Evolutionary conservation across 2,329 filamentous ascomycete genomes (phyloP).

Genomic region (Hansfordia pulvinata): DNA sequence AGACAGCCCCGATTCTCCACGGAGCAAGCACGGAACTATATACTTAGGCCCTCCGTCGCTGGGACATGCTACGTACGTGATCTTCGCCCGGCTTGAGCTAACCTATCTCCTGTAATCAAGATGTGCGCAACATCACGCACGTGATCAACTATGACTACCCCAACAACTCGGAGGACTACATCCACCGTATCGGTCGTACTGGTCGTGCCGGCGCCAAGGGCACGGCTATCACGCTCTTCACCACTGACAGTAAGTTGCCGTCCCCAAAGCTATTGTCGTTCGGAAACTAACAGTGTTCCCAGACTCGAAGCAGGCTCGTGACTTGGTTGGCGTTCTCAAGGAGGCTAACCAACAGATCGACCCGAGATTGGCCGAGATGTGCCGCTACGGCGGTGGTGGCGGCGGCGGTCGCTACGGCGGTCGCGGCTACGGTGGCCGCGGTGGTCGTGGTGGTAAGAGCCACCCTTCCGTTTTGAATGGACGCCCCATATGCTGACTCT

Average conservation of each 20-base stretch:
- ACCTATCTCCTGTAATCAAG: conserved; percentile 60
- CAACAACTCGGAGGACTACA: conserved; percentile 98
- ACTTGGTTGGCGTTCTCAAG: conserved; percentile 81
- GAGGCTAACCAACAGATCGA: conserved; percentile 99
- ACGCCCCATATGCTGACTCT: conserved; percentile 3
- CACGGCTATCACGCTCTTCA: conserved; percentile 97
- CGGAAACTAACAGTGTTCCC: conserved; percentile 19
- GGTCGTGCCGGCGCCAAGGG: conserved; percentile 88
- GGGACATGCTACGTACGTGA: conserved; percentile 50
- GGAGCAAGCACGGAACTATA: conserved; percentile 39
- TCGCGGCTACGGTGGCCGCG: conserved; percentile 49
- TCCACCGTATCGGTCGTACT: conserved; percentile 92
- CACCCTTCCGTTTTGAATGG: not conserved
- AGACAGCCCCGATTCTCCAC: conserved; percentile 45
- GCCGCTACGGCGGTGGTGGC: conserved; percentile 76
- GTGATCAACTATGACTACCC: conserved; percentile 99
- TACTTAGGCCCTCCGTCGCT: conserved; percentile 37
- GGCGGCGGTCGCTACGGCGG: conserved; percentile 61
- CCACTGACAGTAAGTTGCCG: conserved; percentile 81
- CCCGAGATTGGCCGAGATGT: conserved; percentile 91
- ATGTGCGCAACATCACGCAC: conserved; percentile 99
- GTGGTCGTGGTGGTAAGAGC: conserved; percentile 29
- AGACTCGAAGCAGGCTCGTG: conserved; percentile 93
- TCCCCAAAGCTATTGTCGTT: not conserved
- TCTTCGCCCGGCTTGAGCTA: conserved; percentile 54